phyloP scores from a whole-genome alignment of 129 eudicot genomes.

The Logfia minima region DNA sequence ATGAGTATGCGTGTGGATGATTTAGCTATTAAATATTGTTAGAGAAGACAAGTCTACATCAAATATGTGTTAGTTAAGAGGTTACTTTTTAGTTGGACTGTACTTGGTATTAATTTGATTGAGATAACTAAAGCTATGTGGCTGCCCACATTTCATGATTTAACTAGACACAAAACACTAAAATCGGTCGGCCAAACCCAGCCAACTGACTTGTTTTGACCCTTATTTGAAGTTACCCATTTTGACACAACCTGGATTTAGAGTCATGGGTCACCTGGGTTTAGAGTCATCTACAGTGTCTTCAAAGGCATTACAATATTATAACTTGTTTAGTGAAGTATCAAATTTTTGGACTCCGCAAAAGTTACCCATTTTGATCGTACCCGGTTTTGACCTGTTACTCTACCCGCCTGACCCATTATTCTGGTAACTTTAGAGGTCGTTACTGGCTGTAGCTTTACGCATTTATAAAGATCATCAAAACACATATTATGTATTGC shows the following conservation, averaged over 20 bases:
- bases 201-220: background rate
- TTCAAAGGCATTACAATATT: background rate
- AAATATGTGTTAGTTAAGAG: background rate
- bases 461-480: background rate
- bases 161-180: background rate
- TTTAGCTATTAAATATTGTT: background rate
- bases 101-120: background rate
- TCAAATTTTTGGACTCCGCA: too few relatives aligned
- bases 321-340: background rate
- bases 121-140: conserved; percentile 1
- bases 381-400: too few relatives aligned
- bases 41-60: background rate
- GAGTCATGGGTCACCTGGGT: background rate
- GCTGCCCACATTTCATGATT: background rate
- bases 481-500: background rate
- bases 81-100: background rate
- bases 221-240: background rate
- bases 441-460: too few relatives aligned
- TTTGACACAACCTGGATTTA: background rate
- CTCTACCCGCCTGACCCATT: too few relatives aligned
- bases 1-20: conserved; percentile 7
- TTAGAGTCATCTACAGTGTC: background rate
- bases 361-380: too few relatives aligned
- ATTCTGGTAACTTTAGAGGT: too few relatives aligned
- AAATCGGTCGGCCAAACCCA: background rate